Evolutionary conservation across 2,329 filamentous ascomycete species (phyloP), one percentile per base, ranked within the genome.

Genomic region (Knufia petricola): DNA sequence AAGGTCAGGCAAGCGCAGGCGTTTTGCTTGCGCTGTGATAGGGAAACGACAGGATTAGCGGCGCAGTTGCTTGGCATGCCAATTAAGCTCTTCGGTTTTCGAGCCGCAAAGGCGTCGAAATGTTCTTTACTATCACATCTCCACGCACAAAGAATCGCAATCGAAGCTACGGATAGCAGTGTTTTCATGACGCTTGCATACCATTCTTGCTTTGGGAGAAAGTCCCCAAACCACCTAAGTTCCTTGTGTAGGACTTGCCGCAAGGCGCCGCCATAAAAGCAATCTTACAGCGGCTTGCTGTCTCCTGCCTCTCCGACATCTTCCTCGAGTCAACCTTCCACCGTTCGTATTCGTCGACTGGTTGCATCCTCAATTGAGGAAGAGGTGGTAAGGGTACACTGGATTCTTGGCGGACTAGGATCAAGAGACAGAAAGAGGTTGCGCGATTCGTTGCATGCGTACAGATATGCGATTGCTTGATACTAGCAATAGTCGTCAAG

Each of bases 261-360:
- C 94, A 94, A 95, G 86, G 87, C 89, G 87, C 87, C 89, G 89
- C 88, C 90, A 94, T 89, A 95, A 82, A 94, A 94, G 89, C 88
- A 88, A 64, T 68, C 74, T 65, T 69, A n/a, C n/a, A n/a, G 88
- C 86, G 87, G 87, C 84, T 89, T 71, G 87, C 79, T 80, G 77
- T 74, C 68, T 70, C 72, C 71, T 72, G 71, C 72, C 70, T 71
- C 71, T 54, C 46, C 48, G 13, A 21, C 69, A 71, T 68, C 66
- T 64, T 64, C 65, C n/a, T n/a, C 55, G 58, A 60, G 72, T 49
- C 52, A 49, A 58, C 55, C 57, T 68, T 69, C 65, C 70, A 72
- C 72, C 70, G 70, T 66, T 62, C 63, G 70, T 66, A 78, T 76
- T 78, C 70, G 9, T 7, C 61, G 58, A 54, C 59, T n/a, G n/a